Evolutionary conservation across 371 early-diverging fungal species (phyloP).

Genomic region (Haplosporangium sp.): DNA sequence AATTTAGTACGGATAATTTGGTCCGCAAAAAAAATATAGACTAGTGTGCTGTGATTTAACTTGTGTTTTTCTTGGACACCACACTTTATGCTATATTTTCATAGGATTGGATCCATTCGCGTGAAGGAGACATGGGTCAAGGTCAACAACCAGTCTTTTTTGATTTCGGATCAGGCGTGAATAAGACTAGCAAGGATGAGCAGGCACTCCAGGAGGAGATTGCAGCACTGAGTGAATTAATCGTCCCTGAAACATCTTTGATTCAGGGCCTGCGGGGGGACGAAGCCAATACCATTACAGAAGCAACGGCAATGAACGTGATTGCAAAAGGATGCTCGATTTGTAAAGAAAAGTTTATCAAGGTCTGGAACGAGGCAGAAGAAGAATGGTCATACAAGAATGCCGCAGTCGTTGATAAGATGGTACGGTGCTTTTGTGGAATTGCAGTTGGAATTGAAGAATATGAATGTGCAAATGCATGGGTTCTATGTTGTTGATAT

Average conservation of each 20-base stretch:
- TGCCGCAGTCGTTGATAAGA: conserved; percentile 75
- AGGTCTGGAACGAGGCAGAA: conserved; percentile 87
- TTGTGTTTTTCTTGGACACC: conserved; percentile 15
- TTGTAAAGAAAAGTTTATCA: conserved; percentile 89
- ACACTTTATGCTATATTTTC: neutral
- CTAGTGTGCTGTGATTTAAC: neutral
- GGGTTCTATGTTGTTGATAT: neutral
- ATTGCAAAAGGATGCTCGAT: conserved; percentile 76
- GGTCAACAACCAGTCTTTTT: conserved; percentile 56
- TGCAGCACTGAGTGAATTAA: conserved; percentile 34
- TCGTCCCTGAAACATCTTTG: conserved; percentile 22
- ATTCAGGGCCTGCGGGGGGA: conserved; percentile 11
- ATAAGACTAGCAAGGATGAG: conserved; percentile 46
- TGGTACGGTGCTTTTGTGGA: conserved; percentile 57
- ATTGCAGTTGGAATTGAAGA: neutral
- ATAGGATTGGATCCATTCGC: conserved; percentile 63
- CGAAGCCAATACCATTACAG: conserved; percentile 11
- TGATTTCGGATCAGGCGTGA: conserved; percentile 44
- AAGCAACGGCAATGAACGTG: conserved; percentile 50
- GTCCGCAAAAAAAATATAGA: conserved; percentile 10
- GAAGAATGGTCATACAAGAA: conserved; percentile 93
- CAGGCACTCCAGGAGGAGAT: conserved; percentile 50
- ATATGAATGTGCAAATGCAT: neutral
- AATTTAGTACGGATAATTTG: neutral
- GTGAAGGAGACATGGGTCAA: conserved; percentile 51